Evolutionary conservation across 306 rosid genomes (phyloP).

Genomic region (Hippophae gyantsensis): DNA sequence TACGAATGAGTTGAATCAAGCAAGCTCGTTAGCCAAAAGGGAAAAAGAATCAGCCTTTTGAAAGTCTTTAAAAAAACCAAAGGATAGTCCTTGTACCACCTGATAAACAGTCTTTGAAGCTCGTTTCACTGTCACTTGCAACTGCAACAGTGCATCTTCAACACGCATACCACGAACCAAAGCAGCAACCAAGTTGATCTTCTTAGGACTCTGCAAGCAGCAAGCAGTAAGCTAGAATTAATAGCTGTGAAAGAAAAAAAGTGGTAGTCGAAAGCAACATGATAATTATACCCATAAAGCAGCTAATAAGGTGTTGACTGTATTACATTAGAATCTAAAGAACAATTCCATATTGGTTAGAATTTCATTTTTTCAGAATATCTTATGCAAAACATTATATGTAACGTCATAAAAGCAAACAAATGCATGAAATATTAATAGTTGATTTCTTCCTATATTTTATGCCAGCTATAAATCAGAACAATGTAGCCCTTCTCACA

Average conservation of each 20-base stretch:
- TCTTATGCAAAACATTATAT: too few species aligned
- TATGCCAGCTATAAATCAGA: too few species aligned
- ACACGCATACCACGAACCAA: slow-evolving; percentile 96
- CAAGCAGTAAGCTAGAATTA: not conserved
- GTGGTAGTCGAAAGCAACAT: not conserved
- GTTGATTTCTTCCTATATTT: too few species aligned
- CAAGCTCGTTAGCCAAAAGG: not conserved
- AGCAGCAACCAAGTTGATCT: slow-evolving; percentile 91
- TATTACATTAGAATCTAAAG: too few species aligned
- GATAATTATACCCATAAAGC: too few species aligned
- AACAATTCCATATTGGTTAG: too few species aligned
- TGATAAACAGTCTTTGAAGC: slow-evolving; percentile 90
- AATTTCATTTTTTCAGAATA: too few species aligned
- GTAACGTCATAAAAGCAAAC: too few species aligned
- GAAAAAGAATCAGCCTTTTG: not conserved
- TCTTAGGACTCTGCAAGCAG: slow-evolving; percentile 69
- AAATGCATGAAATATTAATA: too few species aligned
- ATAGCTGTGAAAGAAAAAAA: not conserved
- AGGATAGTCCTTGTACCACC: slow-evolving; percentile 32
- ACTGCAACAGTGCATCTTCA: slow-evolving; percentile 88
- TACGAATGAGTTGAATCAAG: not conserved
- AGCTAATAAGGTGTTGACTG: too few species aligned
- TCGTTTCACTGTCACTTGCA: slow-evolving; percentile 79
- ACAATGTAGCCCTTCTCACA: too few species aligned
- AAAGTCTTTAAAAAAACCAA: not conserved